phyloP scores from a whole-genome alignment of 176 grass and related monocot genomes.

The Puccinellia tenuiflora region DNA sequence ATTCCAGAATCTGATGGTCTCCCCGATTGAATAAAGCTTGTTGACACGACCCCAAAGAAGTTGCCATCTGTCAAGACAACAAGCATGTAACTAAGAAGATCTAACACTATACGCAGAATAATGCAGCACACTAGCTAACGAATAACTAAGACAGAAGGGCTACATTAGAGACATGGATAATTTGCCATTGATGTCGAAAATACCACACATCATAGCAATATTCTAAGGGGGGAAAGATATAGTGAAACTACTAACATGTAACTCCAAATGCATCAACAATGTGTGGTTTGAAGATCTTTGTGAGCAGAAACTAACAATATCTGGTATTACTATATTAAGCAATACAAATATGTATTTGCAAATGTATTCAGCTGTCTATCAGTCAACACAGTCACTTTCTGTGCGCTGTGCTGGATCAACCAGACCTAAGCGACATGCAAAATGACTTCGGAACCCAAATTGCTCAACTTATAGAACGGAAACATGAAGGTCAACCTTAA shows the following conservation, averaged over 20 bases:
- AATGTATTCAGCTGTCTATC: background rate
- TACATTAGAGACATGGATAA: background rate
- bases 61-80: slow-evolving; percentile 64
- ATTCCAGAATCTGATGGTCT: slow-evolving; percentile 73
- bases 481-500: background rate
- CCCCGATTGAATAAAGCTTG: slow-evolving; percentile 69
- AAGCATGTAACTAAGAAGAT: slow-evolving; percentile 12
- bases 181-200: background rate
- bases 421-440: background rate
- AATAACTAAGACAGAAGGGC: slow-evolving; percentile 7
- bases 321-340: background rate
- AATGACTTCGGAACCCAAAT: background rate
- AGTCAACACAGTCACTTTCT: background rate
- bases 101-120: background rate
- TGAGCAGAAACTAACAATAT: slow-evolving; percentile 5
- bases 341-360: background rate
- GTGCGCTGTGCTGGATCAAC: background rate
- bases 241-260: background rate
- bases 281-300: background rate
- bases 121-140: background rate
- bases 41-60: slow-evolving; percentile 86
- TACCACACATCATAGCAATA: background rate
- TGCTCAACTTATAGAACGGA: background rate
- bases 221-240: background rate
- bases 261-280: background rate